Base-by-base conservation (phyloP, 495 filamentous ascomycete genomes). In the Penicillium pulvis region DNA sequence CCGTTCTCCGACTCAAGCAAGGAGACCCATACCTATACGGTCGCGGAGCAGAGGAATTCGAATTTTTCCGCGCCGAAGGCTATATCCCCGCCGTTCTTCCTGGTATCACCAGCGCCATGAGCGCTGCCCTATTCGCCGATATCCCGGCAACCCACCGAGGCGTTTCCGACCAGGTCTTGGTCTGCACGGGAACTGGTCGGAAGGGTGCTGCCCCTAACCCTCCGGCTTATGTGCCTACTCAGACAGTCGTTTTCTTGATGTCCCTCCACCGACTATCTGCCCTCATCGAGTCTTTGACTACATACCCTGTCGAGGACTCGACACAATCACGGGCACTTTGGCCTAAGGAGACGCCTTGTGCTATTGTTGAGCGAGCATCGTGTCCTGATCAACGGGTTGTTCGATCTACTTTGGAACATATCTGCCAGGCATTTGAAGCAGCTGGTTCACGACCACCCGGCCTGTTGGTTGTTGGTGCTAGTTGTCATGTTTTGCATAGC, bases 1-100 rank as follows among this genome's bases (percentile, higher is more conserved):
- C 84, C 1, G 94, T 98, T 0, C 80, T 98, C 23, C 82, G 94
- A 6, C 78, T 98, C 24, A 98, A 98, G 75, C 94, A 98, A 67
- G 94, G 94, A 19, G 94, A 98, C 66, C 94, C 94, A 0, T 98
- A 96, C 71, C 83, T 98, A 24, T 98, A 97, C 72, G 94, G 94
- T 23, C 85, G 94, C 43, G 94, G 94, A 58, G 94, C 88, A 14
- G 94, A 98, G 68, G 94, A 98, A 68, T 89, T 87, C 39, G 85
- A 84, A n/a, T 96, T 90, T 68, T 98, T 98, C 79, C 75, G 83
- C 1, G 72, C 71, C 7, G 78, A 90, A 48, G 94, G 92, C 9
- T 87, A 87, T 41, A 75, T 65, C 6, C 85, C 91, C 0, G 71
- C 83, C 0, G 93, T 98, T 2, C 75, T 98, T 5, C 94, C 94